Evolutionary conservation across 441 rosid species (phyloP).

Genomic region (Gossypium gossypioides): DNA sequence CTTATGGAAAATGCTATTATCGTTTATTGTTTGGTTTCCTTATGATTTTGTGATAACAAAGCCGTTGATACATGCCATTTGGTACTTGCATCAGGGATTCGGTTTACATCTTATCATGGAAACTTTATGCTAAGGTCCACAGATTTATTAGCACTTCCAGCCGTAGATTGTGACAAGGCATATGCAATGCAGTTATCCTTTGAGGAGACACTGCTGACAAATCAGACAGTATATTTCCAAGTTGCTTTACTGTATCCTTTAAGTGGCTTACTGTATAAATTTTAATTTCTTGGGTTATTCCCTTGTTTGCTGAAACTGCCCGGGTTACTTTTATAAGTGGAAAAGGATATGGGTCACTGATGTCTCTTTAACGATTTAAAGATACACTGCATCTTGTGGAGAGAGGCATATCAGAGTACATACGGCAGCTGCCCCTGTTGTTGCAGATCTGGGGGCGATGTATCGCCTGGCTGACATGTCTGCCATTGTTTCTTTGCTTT

Average conservation of each 20-base stretch:
- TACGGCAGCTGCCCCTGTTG: slow-evolving; percentile 86
- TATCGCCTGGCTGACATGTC: slow-evolving; percentile 90
- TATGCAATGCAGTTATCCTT: slow-evolving; percentile 91
- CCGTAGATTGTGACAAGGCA: slow-evolving; percentile 98
- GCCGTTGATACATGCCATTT: slow-evolving; percentile 23
- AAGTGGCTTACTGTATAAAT: background rate
- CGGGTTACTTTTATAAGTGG: slow-evolving; percentile 1
- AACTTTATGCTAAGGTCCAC: slow-evolving; percentile 98
- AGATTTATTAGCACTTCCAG: slow-evolving; percentile 92
- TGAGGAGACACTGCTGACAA: slow-evolving; percentile 86
- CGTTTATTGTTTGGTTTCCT: background rate
- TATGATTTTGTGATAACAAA: background rate
- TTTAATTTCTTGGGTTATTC: background rate
- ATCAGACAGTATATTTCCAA: slow-evolving; percentile 87
- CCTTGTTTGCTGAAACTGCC: slow-evolving; percentile 9
- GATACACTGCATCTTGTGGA: slow-evolving; percentile 98
- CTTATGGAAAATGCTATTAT: background rate
- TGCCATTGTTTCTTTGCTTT: slow-evolving; percentile 70
- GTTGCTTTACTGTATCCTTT: slow-evolving; percentile 98
- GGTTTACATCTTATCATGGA: slow-evolving; percentile 91
- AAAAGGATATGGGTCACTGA: slow-evolving; percentile 4
- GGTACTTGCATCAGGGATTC: slow-evolving; percentile 53
- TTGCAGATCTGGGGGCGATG: slow-evolving; percentile 91
- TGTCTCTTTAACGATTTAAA: slow-evolving; percentile 45
- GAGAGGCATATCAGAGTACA: slow-evolving; percentile 98